phyloP scores from a whole-genome alignment of 148 eudicot genomes.

The Vaccinium darrowii region DNA sequence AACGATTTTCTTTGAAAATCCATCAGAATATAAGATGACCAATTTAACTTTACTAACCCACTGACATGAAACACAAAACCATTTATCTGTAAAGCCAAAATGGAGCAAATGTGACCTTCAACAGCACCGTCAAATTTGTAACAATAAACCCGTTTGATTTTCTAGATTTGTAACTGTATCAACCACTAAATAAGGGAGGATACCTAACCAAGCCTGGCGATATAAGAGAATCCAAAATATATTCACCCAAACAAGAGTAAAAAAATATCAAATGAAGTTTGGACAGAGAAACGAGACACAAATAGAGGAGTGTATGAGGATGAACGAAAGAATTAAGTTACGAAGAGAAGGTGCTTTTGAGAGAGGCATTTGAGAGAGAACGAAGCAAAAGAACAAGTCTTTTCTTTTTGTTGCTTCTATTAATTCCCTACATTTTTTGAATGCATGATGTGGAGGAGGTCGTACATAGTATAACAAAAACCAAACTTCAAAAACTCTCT shows the following conservation, averaged over 20 bases:
- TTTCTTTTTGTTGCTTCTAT: background rate
- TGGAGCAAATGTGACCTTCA: constrained; percentile 31
- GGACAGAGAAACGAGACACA: too few species aligned
- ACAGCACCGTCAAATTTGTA: constrained; percentile 27
- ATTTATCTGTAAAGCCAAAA: constrained; percentile 5
- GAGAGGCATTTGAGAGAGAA: background rate
- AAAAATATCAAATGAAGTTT: too few species aligned
- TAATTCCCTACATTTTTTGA: background rate
- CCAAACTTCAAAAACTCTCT: background rate
- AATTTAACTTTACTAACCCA: background rate
- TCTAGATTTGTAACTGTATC: constrained; percentile 46
- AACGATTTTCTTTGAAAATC: background rate
- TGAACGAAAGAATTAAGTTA: background rate
- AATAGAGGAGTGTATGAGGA: background rate
- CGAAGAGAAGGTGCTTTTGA: background rate
- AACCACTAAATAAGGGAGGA: constrained; percentile 25
- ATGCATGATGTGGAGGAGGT: background rate
- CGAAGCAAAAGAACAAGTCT: background rate
- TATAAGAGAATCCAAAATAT: too few species aligned
- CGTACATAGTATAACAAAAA: background rate
- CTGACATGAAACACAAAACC: background rate
- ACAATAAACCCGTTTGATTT: constrained; percentile 30
- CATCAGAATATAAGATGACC: background rate
- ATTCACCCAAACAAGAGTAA: too few species aligned
- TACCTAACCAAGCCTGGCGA: constrained; percentile 36